Base-by-base conservation (phyloP, 176 grass and related monocot species). In the Oryza glumipatula region DNA sequence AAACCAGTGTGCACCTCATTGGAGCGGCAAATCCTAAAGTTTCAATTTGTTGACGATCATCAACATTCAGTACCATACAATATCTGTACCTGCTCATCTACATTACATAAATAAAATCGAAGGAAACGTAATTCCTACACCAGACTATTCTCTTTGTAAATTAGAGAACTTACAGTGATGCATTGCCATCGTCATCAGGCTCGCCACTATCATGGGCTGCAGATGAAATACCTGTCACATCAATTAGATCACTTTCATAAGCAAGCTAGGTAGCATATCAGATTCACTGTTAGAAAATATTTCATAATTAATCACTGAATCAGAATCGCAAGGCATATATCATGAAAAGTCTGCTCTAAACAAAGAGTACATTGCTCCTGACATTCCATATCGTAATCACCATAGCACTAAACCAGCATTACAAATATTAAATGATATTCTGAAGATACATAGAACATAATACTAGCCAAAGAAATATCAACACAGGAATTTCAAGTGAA, bases 161-260 rank as follows among this genome's bases (percentile, higher is more conserved):
- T 72, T 41, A 73, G 54, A 74, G 16, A 87, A 84, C 92, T 87
- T 85, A 94, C 92, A 87, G 52, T 39, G 92, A 76, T 74, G 74
- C 10, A n/a, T 77, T 82, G 72, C 11, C 77, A 19, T 86, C 83
- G 48, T 86, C 88, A 61, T 82, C 89, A 71, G 45, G 33, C 67
- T 61, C 9, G 0, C 77, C 86, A 17, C 84, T 89, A 73, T 39
- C 76, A 83, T 26, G 11, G 2, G 65, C 75, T 63, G 86, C 22
- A 84, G 89, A 87, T 63, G 81, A 89, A 87, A 84, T 21, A 63
- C 89, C 84, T 87, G 51, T 19, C 21, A 83, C 49, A 72, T 11
- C 51, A 19, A 41, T 72, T 67, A 79, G 36, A 76, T 35, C 81
- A 77, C 12, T n/a, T 68, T 64, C 11, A 84, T 47, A 81, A 15